These are phyloP conservation scores for Fonsecaea monophora DNA, from an alignment of 2,329 filamentous ascomycete genomes.

Conservation along the genomic window DNA sequence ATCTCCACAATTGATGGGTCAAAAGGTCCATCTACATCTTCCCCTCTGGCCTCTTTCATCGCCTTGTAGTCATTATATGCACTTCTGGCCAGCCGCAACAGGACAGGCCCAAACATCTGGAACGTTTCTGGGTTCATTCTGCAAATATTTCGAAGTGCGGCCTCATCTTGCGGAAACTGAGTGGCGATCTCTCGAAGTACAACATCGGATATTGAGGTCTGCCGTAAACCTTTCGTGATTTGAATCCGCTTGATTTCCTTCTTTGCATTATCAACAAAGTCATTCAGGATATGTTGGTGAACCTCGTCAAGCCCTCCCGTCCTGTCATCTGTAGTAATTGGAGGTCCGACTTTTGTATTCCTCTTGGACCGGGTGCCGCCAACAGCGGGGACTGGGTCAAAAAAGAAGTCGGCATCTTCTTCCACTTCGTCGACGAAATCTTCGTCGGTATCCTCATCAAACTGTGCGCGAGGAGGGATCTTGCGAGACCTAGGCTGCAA, in stretches of 20 bases:
- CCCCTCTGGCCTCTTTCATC: constrained; percentile 49
- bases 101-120: constrained; percentile 51
- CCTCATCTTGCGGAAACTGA: constrained; percentile 52
- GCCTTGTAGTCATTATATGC: constrained; percentile 52
- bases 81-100: constrained; percentile 51
- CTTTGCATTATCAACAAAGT: constrained; percentile 56
- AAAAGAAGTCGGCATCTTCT: constrained; percentile 39
- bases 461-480: constrained; percentile 43
- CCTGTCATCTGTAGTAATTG: constrained; percentile 54
- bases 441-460: constrained; percentile 32
- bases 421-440: constrained; percentile 45
- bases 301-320: constrained; percentile 50
- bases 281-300: constrained; percentile 54
- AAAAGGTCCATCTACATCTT: constrained; percentile 57
- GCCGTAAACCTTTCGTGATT: constrained; percentile 52
- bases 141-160: constrained; percentile 49
- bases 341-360: constrained; percentile 49
- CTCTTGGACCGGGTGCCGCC: background rate
- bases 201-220: constrained; percentile 55
- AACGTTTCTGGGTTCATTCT: constrained; percentile 55
- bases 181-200: constrained; percentile 58
- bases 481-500: constrained; percentile 55
- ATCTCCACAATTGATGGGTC: constrained; percentile 57
- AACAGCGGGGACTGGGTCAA: background rate
- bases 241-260: constrained; percentile 52